Evolutionary conservation across 2,329 filamentous ascomycete genomes (phyloP).

Genomic region (Epichloe baconii): DNA sequence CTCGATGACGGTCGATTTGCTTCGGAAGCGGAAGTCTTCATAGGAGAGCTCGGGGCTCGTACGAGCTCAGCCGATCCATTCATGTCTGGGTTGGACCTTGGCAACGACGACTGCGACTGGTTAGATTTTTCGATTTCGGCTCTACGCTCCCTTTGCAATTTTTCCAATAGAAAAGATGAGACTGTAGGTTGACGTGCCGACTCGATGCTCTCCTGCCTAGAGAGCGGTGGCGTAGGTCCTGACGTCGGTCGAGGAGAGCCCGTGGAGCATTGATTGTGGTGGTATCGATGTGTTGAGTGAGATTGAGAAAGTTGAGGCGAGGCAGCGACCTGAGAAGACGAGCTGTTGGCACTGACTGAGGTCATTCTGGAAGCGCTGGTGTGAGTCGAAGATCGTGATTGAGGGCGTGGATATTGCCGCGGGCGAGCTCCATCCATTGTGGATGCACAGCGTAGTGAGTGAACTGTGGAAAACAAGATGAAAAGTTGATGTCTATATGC

Average conservation of each 20-base stretch:
- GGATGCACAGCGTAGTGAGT: not conserved
- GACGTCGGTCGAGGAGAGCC: constrained; percentile 24
- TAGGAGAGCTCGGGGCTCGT: constrained; percentile 27
- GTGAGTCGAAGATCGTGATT: constrained; percentile 33
- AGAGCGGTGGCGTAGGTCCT: constrained; percentile 27
- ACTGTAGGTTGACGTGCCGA: constrained; percentile 25
- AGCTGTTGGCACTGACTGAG: constrained; percentile 29
- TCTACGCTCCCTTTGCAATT: constrained; percentile 36
- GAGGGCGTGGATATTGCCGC: constrained; percentile 25
- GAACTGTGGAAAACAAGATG: not conserved
- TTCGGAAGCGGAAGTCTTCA: constrained; percentile 20
- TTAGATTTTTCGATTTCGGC: constrained; percentile 32
- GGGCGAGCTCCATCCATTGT: constrained; percentile 20
- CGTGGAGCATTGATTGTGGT: constrained; percentile 24
- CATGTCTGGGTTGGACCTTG: constrained; percentile 24
- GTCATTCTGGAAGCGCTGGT: constrained; percentile 28
- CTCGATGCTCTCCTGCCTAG: constrained; percentile 29
- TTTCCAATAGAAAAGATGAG: constrained; percentile 42
- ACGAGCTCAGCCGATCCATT: constrained; percentile 25
- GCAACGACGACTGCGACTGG: constrained; percentile 17
- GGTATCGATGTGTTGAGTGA: constrained; percentile 26
- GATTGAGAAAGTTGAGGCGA: constrained; percentile 23
- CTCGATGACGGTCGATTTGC: constrained; percentile 31
- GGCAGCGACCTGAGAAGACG: constrained; percentile 25
- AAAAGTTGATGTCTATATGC: not conserved